A percentile compares a stretch with the other conserved stretches of the same genome.
Evolutionary conservation across 176 grass and related monocot species (phyloP).

Genomic region (Ananas comosus): DNA sequence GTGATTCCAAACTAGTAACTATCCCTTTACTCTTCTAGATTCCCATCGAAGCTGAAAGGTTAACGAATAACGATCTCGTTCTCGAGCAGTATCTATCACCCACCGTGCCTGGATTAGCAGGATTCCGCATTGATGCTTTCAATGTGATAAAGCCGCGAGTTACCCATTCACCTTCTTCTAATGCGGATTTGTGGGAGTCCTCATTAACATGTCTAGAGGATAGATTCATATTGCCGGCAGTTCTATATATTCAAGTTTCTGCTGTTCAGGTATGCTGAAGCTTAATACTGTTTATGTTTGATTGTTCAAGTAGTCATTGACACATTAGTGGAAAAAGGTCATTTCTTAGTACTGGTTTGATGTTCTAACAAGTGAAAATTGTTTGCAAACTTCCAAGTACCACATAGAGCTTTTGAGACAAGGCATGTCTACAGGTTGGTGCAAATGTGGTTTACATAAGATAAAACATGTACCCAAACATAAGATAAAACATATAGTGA

Average conservation of each 20-base stretch:
- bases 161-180: constrained; percentile 65
- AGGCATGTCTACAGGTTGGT: no score
- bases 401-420: no score
- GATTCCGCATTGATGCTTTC: constrained; percentile 90
- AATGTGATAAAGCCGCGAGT: constrained; percentile 64
- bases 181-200: constrained; percentile 37
- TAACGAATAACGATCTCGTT: constrained; percentile 76
- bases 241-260: constrained; percentile 81
- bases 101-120: constrained; percentile 71
- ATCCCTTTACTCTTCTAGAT: constrained; percentile 42
- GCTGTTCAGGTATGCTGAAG: constrained; percentile 56
- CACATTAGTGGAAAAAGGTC: no score
- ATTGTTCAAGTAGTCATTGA: neutral
- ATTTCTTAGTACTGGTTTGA: no score
- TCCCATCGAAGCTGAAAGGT: constrained; percentile 66
- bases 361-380: no score
- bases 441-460: no score
- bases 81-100: constrained; percentile 82
- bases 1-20: constrained; percentile 13
- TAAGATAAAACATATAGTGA: no score
- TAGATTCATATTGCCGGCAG: constrained; percentile 54
- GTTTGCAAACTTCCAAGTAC: no score
- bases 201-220: constrained; percentile 63
- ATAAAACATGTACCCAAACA: no score
- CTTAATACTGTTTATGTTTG: neutral